Percentiles rank a stretch among this genome's conserved stretches.
Conservation (phyloP, 169 alveolate genomes). For the Amoebophrya sp. region DNA sequence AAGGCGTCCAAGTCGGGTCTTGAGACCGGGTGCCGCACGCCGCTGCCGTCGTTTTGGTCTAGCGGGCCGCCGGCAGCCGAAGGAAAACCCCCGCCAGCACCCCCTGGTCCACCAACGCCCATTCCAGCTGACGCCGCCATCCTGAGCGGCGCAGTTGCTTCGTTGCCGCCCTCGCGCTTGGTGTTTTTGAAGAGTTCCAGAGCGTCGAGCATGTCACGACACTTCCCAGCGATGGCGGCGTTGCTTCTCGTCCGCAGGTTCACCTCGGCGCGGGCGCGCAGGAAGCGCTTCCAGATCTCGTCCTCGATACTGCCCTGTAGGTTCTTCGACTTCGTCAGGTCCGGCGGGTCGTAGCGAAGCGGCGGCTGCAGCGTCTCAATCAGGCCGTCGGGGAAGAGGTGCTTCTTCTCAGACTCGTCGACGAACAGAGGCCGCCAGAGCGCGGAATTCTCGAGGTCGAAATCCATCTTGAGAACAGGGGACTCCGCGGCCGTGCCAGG, state of each 20-base stretch:
- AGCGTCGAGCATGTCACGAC: not conserved
- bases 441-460: not conserved
- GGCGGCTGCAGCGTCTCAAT: not conserved
- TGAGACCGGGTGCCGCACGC: too few relatives aligned
- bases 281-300: not conserved
- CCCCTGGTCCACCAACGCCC: not conserved
- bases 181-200: not conserved
- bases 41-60: too few relatives aligned
- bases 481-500: not conserved
- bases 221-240: not conserved
- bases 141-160: not conserved
- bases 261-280: not conserved
- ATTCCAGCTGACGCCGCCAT: not conserved
- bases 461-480: not conserved
- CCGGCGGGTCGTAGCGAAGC: not conserved
- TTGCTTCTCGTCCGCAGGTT: not conserved
- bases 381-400: not conserved
- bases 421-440: not conserved
- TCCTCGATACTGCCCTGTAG: not conserved
- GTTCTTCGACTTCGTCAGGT: not conserved
- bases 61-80: too few relatives aligned
- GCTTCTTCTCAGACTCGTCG: not conserved
- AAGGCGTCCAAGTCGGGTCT: too few relatives aligned
- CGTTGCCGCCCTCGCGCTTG: not conserved
- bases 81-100: not conserved